A percentile compares a stretch with the other conserved stretches of the same genome.
These are phyloP conservation scores for Solanum pennellii DNA, from an alignment of 257 asterid genomes.

Conservation along the genomic window DNA sequence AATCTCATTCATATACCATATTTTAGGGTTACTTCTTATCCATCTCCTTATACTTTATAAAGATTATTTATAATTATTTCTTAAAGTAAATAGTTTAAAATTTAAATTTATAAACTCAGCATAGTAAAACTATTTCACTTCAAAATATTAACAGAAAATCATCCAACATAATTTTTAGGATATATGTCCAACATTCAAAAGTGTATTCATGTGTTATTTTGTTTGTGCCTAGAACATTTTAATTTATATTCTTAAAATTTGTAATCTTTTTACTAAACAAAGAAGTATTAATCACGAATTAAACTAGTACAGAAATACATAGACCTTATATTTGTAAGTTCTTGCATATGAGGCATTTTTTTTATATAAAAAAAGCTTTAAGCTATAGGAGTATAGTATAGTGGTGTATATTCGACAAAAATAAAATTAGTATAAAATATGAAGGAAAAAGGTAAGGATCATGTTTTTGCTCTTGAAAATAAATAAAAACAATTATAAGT, in stretches of 20 bases:
- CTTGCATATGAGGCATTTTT: not conserved
- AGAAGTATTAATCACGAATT: not conserved
- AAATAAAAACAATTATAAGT: not conserved
- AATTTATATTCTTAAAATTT: not conserved
- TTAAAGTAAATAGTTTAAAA: not conserved
- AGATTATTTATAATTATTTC: not conserved
- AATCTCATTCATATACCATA: not conserved
- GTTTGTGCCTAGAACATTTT: not conserved
- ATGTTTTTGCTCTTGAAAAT: not conserved
- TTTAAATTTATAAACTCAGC: too few species aligned
- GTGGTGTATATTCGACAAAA: too few species aligned
- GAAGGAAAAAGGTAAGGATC: not conserved
- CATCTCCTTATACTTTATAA: not conserved
- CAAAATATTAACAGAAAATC: not conserved
- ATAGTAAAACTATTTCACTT: too few species aligned
- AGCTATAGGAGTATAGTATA: not conserved
- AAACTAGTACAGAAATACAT: not conserved
- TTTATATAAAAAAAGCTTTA: not conserved
- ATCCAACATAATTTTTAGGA: not conserved
- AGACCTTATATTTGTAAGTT: too few species aligned
- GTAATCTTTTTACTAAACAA: not conserved
- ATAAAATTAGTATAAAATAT: not conserved
- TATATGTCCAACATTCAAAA: not conserved
- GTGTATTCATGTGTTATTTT: not conserved
- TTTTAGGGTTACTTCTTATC: not conserved